Evolutionary conservation across 2,329 filamentous ascomycete genomes (phyloP).

Genomic region (Orbilia blumenaviensis): DNA sequence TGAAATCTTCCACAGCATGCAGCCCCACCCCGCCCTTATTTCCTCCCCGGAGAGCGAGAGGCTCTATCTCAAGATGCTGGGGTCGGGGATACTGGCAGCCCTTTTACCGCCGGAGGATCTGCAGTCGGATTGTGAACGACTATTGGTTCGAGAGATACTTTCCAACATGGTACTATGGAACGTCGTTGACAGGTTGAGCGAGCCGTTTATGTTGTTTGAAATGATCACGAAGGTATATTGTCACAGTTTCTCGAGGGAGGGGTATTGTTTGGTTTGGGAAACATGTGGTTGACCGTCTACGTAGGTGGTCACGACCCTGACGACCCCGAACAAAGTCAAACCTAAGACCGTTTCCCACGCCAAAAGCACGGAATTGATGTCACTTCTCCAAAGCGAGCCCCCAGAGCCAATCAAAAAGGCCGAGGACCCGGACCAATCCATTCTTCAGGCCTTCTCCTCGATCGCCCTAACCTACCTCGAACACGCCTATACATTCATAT

Average conservation of each 20-base stretch:
- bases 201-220: constrained; percentile 91
- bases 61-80: constrained; percentile 86
- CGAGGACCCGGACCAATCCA: constrained; percentile 26
- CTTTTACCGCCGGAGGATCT: constrained; percentile 92
- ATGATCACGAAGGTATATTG: constrained; percentile 75
- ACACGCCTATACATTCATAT: constrained; percentile 52
- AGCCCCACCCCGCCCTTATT: constrained; percentile 61
- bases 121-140: constrained; percentile 83
- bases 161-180: constrained; percentile 90
- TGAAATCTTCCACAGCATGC: constrained; percentile 57
- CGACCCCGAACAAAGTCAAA: constrained; percentile 45
- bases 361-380: constrained; percentile 52
- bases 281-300: background rate
- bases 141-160: constrained; percentile 85
- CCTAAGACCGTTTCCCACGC: constrained; percentile 37
- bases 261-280: background rate
- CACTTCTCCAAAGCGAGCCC: constrained; percentile 40
- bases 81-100: constrained; percentile 80
- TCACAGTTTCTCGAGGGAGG: constrained; percentile 55
- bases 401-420: constrained; percentile 41
- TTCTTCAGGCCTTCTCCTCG: constrained; percentile 18
- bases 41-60: constrained; percentile 80
- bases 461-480: constrained; percentile 40
- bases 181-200: constrained; percentile 79
- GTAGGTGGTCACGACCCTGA: constrained; percentile 37